Conservation (phyloP, 805 yeast species). For the Teunomyces tritomae region DNA sequence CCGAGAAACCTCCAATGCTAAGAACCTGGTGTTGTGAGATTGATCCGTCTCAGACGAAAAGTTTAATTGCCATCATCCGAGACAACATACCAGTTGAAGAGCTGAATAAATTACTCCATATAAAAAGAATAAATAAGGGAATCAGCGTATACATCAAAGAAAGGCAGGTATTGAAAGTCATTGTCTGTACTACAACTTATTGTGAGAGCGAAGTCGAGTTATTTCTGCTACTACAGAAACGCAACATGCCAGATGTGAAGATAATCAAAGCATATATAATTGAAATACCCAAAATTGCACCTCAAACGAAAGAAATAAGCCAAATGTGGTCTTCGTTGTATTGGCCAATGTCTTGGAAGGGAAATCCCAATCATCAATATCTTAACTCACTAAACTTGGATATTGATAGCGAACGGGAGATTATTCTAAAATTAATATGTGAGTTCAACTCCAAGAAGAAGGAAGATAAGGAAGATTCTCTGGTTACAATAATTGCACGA, state of each 20-base stretch:
- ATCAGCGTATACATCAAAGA: background rate
- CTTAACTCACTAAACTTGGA: constrained; percentile 56
- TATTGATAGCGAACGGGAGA: constrained; percentile 37
- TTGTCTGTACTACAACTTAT: constrained; percentile 45
- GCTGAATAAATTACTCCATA: constrained; percentile 30
- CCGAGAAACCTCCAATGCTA: constrained; percentile 25
- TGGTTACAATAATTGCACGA: constrained; percentile 63
- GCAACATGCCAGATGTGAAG: background rate
- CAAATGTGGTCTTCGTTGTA: constrained; percentile 59
- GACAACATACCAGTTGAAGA: constrained; percentile 28
- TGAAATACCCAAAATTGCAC: constrained; percentile 28
- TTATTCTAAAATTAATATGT: constrained; percentile 15
- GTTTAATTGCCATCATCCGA: constrained; percentile 23
- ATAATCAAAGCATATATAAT: background rate
- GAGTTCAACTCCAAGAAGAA: constrained; percentile 4
- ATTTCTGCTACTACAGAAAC: background rate
- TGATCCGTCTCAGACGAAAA: constrained; percentile 33
- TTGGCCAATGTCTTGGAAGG: constrained; percentile 96
- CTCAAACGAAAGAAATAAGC: constrained; percentile 67
- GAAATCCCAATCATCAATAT: constrained; percentile 76
- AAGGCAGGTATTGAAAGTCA: constrained; percentile 28
- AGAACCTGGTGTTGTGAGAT: constrained; percentile 51
- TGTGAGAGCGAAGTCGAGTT: constrained; percentile 22
- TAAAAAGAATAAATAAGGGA: constrained; percentile 49
- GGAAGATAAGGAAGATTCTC: constrained; percentile 14